Base-by-base conservation (phyloP, 2,329 filamentous ascomycete genomes). In the Neonectria faginata region DNA sequence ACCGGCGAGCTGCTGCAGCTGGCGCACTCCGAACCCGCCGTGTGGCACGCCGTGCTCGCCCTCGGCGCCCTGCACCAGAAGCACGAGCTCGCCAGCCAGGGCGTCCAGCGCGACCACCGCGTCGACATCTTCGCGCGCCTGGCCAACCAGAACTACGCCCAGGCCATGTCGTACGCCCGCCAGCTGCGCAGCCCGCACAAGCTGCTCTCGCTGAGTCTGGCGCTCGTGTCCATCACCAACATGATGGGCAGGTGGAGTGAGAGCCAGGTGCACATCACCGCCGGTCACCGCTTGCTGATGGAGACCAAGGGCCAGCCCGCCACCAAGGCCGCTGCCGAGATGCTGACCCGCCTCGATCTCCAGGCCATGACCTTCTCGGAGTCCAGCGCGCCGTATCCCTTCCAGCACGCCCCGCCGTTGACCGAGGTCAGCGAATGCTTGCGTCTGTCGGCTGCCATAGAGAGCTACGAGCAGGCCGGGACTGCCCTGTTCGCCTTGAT, bases 341-440 rank as follows among this genome's bases (percentile, higher is more conserved):
- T 73, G 31, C 29, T 80, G 2, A 71, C 72, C 3, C 69, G 77
- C 2, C 53, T 79, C n/a, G 77, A 79, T 45, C 25, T 80, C 5
- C 74, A 77, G 42, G 75, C 74, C 66, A 75, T 79, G 73, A 73
- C 76, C 0, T 78, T 79, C 45, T 73, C 69, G 2, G 78, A 79
- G 31, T 71, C 70, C 0, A 70, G 64, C 5, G 74, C 75, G 3
- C 77, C 77, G 1, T 79, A 78, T 60, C 70, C 71, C 11, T 76
- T 71, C 47, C 60, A 57, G 16, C 56, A 68, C 0, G 53, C 67
- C 2, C 64, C 70, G 0, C 62, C 45, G 10, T 63, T 56, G 25
- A 60, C 68, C 1, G 64, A 61, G 31, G 60, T 71, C 7, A 72
- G 67, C 12, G 45, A 66, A 0, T 42, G 54, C 11, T 65, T 74